Evolutionary conservation across 208 protist genomes (phyloP), one percentile per base, ranked within the genome.

Genomic region (Lotmaria passim): DNA sequence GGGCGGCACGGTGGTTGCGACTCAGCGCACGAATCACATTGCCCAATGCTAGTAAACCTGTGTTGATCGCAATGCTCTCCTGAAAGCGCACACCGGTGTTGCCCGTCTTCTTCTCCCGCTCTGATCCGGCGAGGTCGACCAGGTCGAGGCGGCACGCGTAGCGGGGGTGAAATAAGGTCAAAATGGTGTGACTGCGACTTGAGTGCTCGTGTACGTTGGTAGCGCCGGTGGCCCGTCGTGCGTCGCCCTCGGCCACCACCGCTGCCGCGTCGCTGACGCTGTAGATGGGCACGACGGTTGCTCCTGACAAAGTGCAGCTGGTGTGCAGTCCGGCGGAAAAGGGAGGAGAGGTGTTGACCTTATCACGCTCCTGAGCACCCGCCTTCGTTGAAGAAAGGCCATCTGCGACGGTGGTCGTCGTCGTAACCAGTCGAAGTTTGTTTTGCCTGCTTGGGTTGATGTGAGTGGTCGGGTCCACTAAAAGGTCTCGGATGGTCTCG

Each of bases 121-220:
- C 91, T 7, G 85, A 92, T 3, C 91, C 91, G 7, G 97, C 97
- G n/a, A 99, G 84, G 71, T 99, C 97, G 30, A 99, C 97, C 0
- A 99, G 72, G 67, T 92, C 86, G 24, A 98, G 61, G 52, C 96
- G 57, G 41, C 67, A 98, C 34, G 78, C 58, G 23, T 70, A 71
- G 31, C 73, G 48, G 46, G 90, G 61, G 59, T 93, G 82, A 48
- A 93, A 91, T 1, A 98, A 76, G 21, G 94, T 98, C 59, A 98
- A 93, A 57, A 98, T 90, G 51, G 93, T 85, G 66, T 98, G 97
- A 34, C 87, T 94, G 31, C 97, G 89, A 36, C 85, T 95, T 5
- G 83, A 94, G 46, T 84, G 78, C 50, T 74, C 86, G 69, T 98
- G 97, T 55, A 98, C 97, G 38, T 83, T 73, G 11, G 97, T 98